These are phyloP conservation scores for Cadophora luteo-olivacea DNA, from an alignment of 2,329 filamentous ascomycete species.

Conservation along the genomic window DNA sequence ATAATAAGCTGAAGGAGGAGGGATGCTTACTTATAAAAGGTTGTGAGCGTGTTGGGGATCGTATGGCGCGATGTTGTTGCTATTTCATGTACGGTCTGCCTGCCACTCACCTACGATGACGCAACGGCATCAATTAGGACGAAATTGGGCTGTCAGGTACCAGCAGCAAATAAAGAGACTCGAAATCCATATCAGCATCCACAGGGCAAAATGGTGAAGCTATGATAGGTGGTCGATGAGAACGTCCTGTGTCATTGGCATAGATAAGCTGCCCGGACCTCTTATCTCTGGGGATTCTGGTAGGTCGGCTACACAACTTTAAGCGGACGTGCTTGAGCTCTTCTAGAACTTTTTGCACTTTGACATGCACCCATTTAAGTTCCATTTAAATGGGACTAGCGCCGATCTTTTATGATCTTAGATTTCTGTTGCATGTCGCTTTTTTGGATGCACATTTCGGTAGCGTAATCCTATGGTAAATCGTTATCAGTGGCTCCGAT, in stretches of 20 bases:
- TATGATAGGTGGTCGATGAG: slow-evolving; percentile 13
- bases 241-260: slow-evolving; percentile 14
- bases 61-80: not conserved
- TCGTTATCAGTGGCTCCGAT: slow-evolving; percentile 14
- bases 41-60: not conserved
- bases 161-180: slow-evolving; percentile 3
- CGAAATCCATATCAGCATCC: slow-evolving; percentile 1
- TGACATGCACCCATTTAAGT: slow-evolving; percentile 9
- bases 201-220: not conserved
- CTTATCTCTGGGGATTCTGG: slow-evolving; percentile 5
- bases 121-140: slow-evolving; percentile 3
- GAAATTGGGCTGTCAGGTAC: slow-evolving; percentile 8
- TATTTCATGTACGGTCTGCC: not conserved
- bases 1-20: not conserved
- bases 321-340: slow-evolving; percentile 2
- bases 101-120: not conserved
- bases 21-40: not conserved
- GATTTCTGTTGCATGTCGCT: slow-evolving; percentile 37
- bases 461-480: slow-evolving; percentile 34
- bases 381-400: not conserved
- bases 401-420: not conserved
- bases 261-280: slow-evolving; percentile 17
- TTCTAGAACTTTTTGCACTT: slow-evolving; percentile 22
- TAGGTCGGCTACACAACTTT: slow-evolving; percentile 4
- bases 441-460: slow-evolving; percentile 28